Evolutionary conservation across 2,329 filamentous ascomycete genomes (phyloP).

Genomic region (Hypoxylon sp.): DNA sequence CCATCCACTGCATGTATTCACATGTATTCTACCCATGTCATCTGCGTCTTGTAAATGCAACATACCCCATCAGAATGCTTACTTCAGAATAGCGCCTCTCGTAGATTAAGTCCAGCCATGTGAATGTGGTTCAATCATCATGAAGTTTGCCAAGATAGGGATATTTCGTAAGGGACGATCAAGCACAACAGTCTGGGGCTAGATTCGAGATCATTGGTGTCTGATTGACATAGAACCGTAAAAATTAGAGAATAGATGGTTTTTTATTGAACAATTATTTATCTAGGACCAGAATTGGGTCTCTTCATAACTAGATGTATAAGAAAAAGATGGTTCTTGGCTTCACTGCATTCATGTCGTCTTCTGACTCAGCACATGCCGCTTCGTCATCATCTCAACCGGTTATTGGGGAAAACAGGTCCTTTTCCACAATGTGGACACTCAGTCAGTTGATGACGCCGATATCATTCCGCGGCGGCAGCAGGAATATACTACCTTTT

Average conservation of each 20-base stretch:
- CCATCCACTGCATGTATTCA: slow-evolving; percentile 20
- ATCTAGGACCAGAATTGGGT: background rate
- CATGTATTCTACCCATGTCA: slow-evolving; percentile 23
- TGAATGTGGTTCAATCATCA: background rate
- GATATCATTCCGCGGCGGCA: slow-evolving; percentile 38
- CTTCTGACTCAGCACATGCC: slow-evolving; percentile 34
- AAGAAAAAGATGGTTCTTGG: slow-evolving; percentile 1
- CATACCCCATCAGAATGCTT: slow-evolving; percentile 11
- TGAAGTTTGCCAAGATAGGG: background rate
- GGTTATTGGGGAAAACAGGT: slow-evolving; percentile 8
- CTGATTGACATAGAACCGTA: background rate
- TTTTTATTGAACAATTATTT: background rate
- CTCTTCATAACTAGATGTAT: slow-evolving; percentile 7
- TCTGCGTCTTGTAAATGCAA: slow-evolving; percentile 13
- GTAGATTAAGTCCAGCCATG: background rate
- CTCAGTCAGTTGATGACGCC: slow-evolving; percentile 27
- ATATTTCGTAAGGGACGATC: slow-evolving; percentile 4
- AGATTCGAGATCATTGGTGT: slow-evolving; percentile 2
- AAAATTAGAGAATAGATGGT: background rate
- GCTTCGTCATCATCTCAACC: slow-evolving; percentile 15
- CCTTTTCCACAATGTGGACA: slow-evolving; percentile 17
- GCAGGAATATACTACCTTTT: slow-evolving; percentile 11
- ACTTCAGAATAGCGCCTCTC: slow-evolving; percentile 3
- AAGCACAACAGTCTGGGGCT: slow-evolving; percentile 2
- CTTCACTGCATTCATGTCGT: slow-evolving; percentile 3